Evolutionary conservation across 2,329 filamentous ascomycete species (phyloP).

Genomic region (Scedosporium aurantiacum): DNA sequence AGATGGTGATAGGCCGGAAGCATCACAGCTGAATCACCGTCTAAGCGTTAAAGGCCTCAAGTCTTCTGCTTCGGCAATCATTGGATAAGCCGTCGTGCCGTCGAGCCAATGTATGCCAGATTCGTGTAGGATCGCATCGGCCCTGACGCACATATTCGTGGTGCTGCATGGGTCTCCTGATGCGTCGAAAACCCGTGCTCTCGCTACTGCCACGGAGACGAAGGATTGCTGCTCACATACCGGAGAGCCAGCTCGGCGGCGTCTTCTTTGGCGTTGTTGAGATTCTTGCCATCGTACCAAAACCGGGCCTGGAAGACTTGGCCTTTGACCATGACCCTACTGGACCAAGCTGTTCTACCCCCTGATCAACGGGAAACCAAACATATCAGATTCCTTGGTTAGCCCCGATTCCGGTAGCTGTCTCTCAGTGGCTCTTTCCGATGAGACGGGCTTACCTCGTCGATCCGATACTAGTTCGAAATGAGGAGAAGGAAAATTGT

Average conservation of each 20-base stretch:
- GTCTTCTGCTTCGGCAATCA: neutral
- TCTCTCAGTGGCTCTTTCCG: neutral
- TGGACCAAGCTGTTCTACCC: conserved; percentile 84
- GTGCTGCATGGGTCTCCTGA: neutral
- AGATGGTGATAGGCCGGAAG: neutral
- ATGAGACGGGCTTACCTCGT: conserved; percentile 42
- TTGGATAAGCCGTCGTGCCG: neutral
- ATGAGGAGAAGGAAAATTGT: conserved; percentile 41
- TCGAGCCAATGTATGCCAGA: neutral
- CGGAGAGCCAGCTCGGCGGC: conserved; percentile 72
- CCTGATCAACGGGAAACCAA: conserved; percentile 36
- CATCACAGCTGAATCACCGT: neutral
- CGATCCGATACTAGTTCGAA: conserved; percentile 67
- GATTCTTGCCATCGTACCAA: conserved; percentile 84
- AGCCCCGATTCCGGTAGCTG: neutral
- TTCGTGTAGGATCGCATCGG: neutral
- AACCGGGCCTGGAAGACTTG: conserved; percentile 59
- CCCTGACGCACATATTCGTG: neutral
- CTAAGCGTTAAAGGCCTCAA: neutral
- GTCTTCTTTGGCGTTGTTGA: conserved; percentile 82
- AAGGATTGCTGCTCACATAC: conserved; percentile 19
- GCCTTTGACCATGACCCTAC: conserved; percentile 61
- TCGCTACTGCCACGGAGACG: conserved; percentile 1
- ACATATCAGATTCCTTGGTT: neutral
- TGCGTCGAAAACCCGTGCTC: neutral